These are phyloP conservation scores for Sugiyamaella valdiviana DNA, from an alignment of 805 yeast genomes.

Conservation along the genomic window DNA sequence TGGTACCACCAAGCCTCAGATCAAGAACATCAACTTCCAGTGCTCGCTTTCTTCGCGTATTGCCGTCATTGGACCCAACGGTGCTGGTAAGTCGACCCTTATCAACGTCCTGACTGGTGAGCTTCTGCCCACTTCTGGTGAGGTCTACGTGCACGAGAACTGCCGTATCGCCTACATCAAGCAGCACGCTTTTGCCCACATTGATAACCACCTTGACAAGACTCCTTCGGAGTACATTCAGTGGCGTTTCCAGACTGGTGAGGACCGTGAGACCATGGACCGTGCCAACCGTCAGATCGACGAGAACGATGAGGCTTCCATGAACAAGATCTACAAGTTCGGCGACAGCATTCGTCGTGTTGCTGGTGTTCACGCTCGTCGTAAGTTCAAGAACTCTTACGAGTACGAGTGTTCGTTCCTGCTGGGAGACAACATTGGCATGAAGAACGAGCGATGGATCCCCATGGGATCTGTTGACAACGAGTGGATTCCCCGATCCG, in stretches of 20 bases:
- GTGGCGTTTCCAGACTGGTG: conserved; percentile 99
- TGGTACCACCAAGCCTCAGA: conserved; percentile 96
- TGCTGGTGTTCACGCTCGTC: conserved; percentile 87
- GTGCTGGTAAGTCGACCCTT: conserved; percentile 99
- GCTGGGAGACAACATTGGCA: conserved; percentile 97
- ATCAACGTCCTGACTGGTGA: conserved; percentile 99
- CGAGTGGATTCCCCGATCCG: conserved; percentile 99
- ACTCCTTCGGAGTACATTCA: conserved; percentile 99
- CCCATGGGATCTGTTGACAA: conserved; percentile 99
- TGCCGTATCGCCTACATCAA: conserved; percentile 99
- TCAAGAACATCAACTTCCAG: conserved; percentile 89
- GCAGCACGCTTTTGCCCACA: conserved; percentile 99
- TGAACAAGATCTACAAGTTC: conserved; percentile 99
- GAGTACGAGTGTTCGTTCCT: conserved; percentile 98
- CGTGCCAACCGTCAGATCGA: conserved; percentile 98
- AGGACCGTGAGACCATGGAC: conserved; percentile 99
- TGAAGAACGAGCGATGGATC: conserved; percentile 99
- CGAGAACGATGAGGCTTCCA: conserved; percentile 94
- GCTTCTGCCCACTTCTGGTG: conserved; percentile 96
- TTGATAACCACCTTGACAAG: conserved; percentile 97
- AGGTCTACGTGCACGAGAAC: conserved; percentile 98
- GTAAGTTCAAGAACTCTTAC: conserved; percentile 99
- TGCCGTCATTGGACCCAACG: conserved; percentile 99
- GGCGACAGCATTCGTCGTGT: conserved; percentile 99
- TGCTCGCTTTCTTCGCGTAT: conserved; percentile 98